phyloP scores from a whole-genome alignment of 2,329 filamentous ascomycete genomes.

The Aschersonia sp. region DNA sequence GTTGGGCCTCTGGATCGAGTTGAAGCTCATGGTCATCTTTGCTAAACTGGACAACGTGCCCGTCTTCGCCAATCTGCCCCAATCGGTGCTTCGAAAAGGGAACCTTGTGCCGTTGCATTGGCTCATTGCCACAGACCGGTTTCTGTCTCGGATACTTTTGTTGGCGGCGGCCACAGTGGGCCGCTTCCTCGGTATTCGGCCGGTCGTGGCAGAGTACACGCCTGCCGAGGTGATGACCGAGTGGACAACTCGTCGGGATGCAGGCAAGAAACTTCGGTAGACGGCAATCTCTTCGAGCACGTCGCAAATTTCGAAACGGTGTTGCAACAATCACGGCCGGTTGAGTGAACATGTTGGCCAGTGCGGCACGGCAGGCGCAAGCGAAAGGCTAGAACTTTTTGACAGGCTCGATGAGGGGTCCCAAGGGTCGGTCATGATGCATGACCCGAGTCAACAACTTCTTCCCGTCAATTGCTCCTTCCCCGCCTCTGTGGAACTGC shows the following conservation, averaged over 20 bases:
- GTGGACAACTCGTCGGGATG: not conserved
- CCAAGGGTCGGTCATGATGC: too few relatives aligned
- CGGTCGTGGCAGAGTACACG: conserved; percentile 5
- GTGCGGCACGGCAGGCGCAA: too few relatives aligned
- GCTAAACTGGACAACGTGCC: conserved; percentile 14
- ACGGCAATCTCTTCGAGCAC: too few relatives aligned
- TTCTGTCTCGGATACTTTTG: conserved; percentile 4
- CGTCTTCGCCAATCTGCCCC: conserved; percentile 9
- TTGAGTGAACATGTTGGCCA: too few relatives aligned
- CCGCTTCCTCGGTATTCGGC: conserved; percentile 3
- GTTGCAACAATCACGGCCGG: too few relatives aligned
- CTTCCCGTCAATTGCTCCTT: too few relatives aligned
- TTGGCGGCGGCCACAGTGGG: conserved; percentile 4
- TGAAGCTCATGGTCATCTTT: conserved; percentile 16
- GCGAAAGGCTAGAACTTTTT: too few relatives aligned
- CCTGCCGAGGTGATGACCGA: conserved; percentile 1
- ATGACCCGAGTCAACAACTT: too few relatives aligned
- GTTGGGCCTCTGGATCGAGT: conserved; percentile 13
- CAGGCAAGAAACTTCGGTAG: too few relatives aligned
- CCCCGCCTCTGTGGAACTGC: too few relatives aligned
- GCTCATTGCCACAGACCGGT: conserved; percentile 2
- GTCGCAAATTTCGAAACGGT: too few relatives aligned
- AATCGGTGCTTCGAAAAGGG: not conserved
- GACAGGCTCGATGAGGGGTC: too few relatives aligned
- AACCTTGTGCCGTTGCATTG: not conserved